Evolutionary conservation across 768 basidiomycete species (phyloP), one percentile per base, ranked within the genome.

Genomic region (Multifurca ochricompacta): DNA sequence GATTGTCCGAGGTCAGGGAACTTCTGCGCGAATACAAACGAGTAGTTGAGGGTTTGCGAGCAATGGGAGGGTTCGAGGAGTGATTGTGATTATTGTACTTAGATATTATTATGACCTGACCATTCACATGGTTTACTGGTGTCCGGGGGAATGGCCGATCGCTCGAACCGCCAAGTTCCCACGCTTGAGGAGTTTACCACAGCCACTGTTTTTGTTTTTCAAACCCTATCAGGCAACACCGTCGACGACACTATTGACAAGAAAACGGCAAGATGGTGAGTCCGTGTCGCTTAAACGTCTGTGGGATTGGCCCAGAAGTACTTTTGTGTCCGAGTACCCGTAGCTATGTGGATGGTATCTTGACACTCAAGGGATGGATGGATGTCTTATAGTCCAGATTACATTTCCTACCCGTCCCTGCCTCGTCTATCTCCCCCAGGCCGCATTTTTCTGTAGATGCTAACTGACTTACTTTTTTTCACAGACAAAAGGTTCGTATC

Each of bases 21-120:
- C 73, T 99, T 39, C 70, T 98, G 65, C 70, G 73, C 30, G 94
- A 96, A 59, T 97, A 96, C 67, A 78, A 79, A 59, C 72, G 85
- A 40, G 66, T 96, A 48, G 92, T 82, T 8, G 85, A 88, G 39
- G 81, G 76, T 16, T 70, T 92, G 31, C 70, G 78, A 25, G 73
- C 70, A 19, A 69, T 77, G 48, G 82, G 80, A 18, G 86, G 83
- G 19, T 57, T 57, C 25, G 45, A 47, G 7, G 45, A 51, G 39
- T 57, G 56, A 57, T 25, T 18, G 30, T 57, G 56, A 57, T 25
- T 18, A 23, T 55, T 37, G 48, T 54, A 16, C 16, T 21, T 8
- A 5, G 19, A 3, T 11, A 16, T 23, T 28, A 31, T 41, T 35
- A 27, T 23, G 43, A 28, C 28, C 11, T 39, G 37, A 43, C n/a